phyloP scores from a whole-genome alignment of 2,329 filamentous ascomycete species.

The Beauveria medogensis region DNA sequence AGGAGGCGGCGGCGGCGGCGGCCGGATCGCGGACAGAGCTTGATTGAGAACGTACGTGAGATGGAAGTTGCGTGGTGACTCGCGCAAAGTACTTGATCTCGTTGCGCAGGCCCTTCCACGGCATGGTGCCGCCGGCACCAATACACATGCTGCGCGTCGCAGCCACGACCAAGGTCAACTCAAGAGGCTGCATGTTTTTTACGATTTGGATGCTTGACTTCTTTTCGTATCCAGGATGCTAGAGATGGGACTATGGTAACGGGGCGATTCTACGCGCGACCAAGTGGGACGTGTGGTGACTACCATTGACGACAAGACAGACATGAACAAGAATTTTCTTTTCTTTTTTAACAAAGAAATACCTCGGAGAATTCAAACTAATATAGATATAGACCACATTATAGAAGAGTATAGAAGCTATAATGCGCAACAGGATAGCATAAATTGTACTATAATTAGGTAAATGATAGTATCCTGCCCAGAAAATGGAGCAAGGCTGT shows the following conservation, averaged over 20 bases:
- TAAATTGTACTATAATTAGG: no score
- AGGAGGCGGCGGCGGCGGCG: no score
- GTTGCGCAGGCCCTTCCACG: conserved; percentile 80
- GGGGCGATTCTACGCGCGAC: neutral
- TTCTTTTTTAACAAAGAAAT: no score
- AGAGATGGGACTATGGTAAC: neutral
- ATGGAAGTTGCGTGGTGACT: conserved; percentile 63
- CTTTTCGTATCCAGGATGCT: neutral
- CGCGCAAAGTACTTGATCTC: conserved; percentile 96
- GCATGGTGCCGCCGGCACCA: conserved; percentile 67
- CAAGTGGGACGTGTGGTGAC: conserved; percentile 3
- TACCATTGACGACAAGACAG: neutral
- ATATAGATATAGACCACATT: no score
- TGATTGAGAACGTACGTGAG: conserved; percentile 24
- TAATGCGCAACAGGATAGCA: no score
- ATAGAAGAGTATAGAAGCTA: no score
- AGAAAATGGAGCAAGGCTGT: neutral
- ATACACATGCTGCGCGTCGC: conserved; percentile 88
- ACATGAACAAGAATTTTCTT: no score
- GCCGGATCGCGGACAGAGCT: no score
- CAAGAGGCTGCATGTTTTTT: conserved; percentile 31
- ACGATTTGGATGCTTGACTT: neutral
- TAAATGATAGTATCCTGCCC: no score
- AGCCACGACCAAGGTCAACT: conserved; percentile 89
- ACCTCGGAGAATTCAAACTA: no score